Conservation (phyloP, 2,329 filamentous ascomycete genomes). For the Aspergillus pseudoterreus region DNA sequence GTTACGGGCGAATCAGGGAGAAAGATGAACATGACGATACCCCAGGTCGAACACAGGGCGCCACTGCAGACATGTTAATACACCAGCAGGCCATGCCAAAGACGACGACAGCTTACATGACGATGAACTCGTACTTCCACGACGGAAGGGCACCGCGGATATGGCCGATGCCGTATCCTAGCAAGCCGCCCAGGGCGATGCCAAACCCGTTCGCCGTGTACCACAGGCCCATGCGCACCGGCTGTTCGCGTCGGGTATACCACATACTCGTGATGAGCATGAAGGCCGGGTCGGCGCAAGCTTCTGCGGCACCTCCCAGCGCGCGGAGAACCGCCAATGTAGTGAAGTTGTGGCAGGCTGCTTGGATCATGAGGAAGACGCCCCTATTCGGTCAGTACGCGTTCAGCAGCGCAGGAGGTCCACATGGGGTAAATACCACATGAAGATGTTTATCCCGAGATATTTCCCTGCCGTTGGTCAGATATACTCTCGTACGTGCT, state of each 20-base stretch:
- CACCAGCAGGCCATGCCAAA: neutral
- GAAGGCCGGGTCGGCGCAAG: slow-evolving; percentile 57
- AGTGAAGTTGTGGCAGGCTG: slow-evolving; percentile 52
- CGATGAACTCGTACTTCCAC: slow-evolving; percentile 67
- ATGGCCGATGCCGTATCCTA: slow-evolving; percentile 60
- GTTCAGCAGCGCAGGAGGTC: neutral
- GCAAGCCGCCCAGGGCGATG: slow-evolving; percentile 55
- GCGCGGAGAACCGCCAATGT: slow-evolving; percentile 56
- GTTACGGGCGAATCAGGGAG: slow-evolving; percentile 58
- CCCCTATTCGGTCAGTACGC: slow-evolving; percentile 27
- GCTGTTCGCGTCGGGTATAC: slow-evolving; percentile 61
- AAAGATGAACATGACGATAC: slow-evolving; percentile 54
- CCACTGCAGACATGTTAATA: slow-evolving; percentile 24
- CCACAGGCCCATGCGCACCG: slow-evolving; percentile 58
- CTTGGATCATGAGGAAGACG: slow-evolving; percentile 51
- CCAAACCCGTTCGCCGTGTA: slow-evolving; percentile 58
- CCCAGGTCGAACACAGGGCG: slow-evolving; percentile 57
- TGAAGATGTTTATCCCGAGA: slow-evolving; percentile 55
- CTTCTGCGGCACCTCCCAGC: slow-evolving; percentile 55
- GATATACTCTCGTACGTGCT: neutral
- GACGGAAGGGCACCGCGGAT: slow-evolving; percentile 54
- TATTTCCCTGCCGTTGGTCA: slow-evolving; percentile 42
- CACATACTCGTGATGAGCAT: slow-evolving; percentile 66
- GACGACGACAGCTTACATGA: slow-evolving; percentile 43
- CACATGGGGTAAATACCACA: slow-evolving; percentile 40